Conservation (phyloP, 2,329 filamentous ascomycete species). For the Ophiostoma sp. region DNA sequence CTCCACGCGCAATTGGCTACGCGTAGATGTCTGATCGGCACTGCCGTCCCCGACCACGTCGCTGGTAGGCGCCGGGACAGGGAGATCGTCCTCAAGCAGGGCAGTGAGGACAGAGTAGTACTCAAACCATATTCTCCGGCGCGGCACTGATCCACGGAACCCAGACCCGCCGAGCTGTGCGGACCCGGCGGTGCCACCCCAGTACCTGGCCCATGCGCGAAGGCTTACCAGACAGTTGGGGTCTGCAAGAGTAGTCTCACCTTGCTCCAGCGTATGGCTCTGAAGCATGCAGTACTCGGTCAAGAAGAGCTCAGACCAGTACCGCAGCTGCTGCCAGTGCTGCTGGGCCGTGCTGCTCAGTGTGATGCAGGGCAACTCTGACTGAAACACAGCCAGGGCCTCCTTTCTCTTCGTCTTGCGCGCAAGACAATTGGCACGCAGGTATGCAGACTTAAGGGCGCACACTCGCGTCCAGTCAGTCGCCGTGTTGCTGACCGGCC, state of each 20-base stretch:
- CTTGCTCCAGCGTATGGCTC: constrained; percentile 52
- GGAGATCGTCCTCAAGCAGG: constrained; percentile 62
- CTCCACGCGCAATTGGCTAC: constrained; percentile 65
- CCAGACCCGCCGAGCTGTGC: constrained; percentile 50
- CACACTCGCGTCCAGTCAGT: constrained; percentile 79
- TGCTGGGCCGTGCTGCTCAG: constrained; percentile 46
- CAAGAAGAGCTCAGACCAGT: constrained; percentile 74
- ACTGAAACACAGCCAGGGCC: constrained; percentile 61
- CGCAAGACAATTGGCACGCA: constrained; percentile 62
- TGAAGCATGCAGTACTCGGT: constrained; percentile 69
- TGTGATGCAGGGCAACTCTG: constrained; percentile 59
- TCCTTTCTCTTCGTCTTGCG: constrained; percentile 47
- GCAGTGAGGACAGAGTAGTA: constrained; percentile 76
- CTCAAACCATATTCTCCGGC: constrained; percentile 71
- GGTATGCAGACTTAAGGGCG: constrained; percentile 69
- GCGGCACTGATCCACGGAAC: constrained; percentile 54
- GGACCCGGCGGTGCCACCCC: constrained; percentile 46
- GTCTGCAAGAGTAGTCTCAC: constrained; percentile 47
- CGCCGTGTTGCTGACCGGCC: constrained; percentile 40
- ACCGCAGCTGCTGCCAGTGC: constrained; percentile 59
- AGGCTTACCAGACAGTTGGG: constrained; percentile 52
- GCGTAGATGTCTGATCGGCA: constrained; percentile 44
- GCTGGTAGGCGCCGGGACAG: constrained; percentile 28
- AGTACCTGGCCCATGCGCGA: constrained; percentile 65
- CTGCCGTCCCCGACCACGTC: neutral